A percentile compares a stretch with the other conserved stretches of the same genome.
These are phyloP conservation scores for Calonectria ilicicola DNA, from an alignment of 2,329 filamentous ascomycete genomes.

Conservation along the genomic window DNA sequence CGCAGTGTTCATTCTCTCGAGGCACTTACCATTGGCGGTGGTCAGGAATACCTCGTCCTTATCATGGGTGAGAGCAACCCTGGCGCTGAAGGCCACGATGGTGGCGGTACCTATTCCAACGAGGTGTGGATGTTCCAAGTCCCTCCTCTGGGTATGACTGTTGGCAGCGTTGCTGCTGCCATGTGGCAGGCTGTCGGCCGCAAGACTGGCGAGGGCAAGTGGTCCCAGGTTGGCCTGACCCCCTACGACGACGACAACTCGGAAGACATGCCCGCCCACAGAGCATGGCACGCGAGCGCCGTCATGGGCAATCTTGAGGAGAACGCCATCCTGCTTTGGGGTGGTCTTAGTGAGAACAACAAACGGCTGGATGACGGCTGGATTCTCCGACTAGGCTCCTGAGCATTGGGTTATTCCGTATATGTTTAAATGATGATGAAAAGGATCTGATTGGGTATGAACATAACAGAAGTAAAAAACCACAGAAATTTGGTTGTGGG, in stretches of 20 bases:
- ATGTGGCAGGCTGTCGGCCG: conserved; percentile 64
- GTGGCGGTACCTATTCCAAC: conserved; percentile 65
- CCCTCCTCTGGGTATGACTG: conserved; percentile 65
- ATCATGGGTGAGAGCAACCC: conserved; percentile 68
- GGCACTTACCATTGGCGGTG: conserved; percentile 68
- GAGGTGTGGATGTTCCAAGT: conserved; percentile 76
- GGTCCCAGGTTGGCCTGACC: conserved; percentile 61
- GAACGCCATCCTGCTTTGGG: conserved; percentile 70
- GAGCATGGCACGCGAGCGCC: conserved; percentile 70
- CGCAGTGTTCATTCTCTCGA: conserved; percentile 68
- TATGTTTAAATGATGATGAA: conserved; percentile 19
- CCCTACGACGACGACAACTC: conserved; percentile 66
- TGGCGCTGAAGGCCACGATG: conserved; percentile 61
- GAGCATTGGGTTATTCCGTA: conserved; percentile 20
- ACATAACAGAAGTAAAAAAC: not conserved
- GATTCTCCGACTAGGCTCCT: conserved; percentile 66
- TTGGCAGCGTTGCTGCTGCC: conserved; percentile 68
- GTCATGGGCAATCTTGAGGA: conserved; percentile 70
- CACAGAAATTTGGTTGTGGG: not conserved
- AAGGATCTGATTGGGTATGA: conserved; percentile 16
- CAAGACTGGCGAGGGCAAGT: conserved; percentile 69
- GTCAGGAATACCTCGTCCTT: conserved; percentile 72
- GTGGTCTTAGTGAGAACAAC: conserved; percentile 66
- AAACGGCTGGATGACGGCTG: conserved; percentile 70
- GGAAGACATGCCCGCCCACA: conserved; percentile 60